phyloP scores from a whole-genome alignment of 305 asterid genomes.

The Rubia balearica region DNA sequence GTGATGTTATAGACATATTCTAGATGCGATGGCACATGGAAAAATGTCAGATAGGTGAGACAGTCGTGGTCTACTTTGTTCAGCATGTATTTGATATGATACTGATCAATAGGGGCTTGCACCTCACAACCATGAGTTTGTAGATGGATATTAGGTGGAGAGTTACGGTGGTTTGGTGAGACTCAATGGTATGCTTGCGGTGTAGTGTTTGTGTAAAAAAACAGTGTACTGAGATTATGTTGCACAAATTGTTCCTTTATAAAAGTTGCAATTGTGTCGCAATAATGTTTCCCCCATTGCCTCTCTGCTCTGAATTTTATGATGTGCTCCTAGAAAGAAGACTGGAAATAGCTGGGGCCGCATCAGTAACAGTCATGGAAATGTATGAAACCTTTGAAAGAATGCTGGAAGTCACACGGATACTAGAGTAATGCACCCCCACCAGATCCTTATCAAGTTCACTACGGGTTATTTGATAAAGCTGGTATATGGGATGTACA shows the following conservation, averaged over 20 bases:
- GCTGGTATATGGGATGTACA: not conserved
- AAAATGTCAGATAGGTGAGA: not conserved
- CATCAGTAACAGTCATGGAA: not conserved
- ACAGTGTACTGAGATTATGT: not conserved
- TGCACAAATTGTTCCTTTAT: not conserved
- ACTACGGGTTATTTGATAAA: not conserved
- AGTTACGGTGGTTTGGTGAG: not conserved
- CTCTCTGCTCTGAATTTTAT: not conserved
- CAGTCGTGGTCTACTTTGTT: not conserved
- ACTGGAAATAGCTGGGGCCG: not conserved
- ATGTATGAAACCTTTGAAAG: not conserved
- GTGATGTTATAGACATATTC: not conserved
- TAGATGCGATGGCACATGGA: not conserved
- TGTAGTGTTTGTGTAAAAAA: not conserved
- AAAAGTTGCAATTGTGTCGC: not conserved
- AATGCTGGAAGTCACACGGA: not conserved
- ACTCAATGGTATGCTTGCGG: not conserved
- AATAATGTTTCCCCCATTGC: not conserved
- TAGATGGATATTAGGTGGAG: not conserved
- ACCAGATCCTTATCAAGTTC: not conserved
- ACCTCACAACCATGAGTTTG: not conserved
- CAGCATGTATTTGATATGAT: not conserved
- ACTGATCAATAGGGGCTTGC: not conserved
- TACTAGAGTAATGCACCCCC: not conserved
- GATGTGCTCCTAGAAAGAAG: slow-evolving; percentile 2